A percentile compares a stretch with the other conserved stretches of the same genome.
These are phyloP conservation scores for Cordyceps tenuipes DNA, from an alignment of 2,329 filamentous ascomycete species.

Conservation along the genomic window DNA sequence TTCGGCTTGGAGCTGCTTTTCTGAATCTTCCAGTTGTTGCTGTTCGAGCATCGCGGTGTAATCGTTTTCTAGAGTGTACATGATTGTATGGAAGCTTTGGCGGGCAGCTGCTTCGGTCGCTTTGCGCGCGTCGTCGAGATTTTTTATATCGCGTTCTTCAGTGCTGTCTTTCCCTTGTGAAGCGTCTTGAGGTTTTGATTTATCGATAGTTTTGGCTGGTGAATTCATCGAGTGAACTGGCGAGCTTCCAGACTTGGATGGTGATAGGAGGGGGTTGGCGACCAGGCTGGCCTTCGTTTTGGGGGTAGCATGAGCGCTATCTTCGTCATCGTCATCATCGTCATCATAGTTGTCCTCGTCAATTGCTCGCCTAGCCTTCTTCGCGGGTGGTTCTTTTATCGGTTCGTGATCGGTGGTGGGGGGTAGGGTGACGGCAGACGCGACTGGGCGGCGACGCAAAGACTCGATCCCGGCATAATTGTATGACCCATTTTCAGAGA, in stretches of 20 bases:
- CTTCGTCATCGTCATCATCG: conserved; percentile 65
- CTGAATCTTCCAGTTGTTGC: conserved; percentile 91
- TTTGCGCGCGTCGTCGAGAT: conserved; percentile 84
- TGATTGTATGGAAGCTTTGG: conserved; percentile 83
- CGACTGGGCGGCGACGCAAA: conserved; percentile 35
- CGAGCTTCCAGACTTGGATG: conserved; percentile 61
- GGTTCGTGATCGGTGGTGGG: conserved; percentile 51
- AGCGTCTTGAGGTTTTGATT: conserved; percentile 41
- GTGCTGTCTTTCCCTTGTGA: conserved; percentile 54
- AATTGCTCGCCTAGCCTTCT: conserved; percentile 69
- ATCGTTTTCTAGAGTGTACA: conserved; percentile 93
- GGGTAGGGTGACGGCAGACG: conserved; percentile 37
- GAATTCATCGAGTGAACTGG: conserved; percentile 55
- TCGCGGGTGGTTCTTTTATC: conserved; percentile 54
- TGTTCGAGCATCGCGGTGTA: conserved; percentile 95
- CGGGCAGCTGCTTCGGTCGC: conserved; percentile 85
- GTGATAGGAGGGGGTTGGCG: conserved; percentile 53
- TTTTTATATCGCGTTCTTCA: conserved; percentile 83
- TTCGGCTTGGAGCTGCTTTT: conserved; percentile 91
- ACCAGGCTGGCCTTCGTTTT: conserved; percentile 42
- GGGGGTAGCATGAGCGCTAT: conserved; percentile 40
- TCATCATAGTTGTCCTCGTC: conserved; percentile 85
- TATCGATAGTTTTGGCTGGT: conserved; percentile 48
- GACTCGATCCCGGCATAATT: conserved; percentile 45
- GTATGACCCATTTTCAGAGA: conserved; percentile 49